Base-by-base conservation (phyloP, 495 filamentous ascomycete species). In the Xylaria castorea region DNA sequence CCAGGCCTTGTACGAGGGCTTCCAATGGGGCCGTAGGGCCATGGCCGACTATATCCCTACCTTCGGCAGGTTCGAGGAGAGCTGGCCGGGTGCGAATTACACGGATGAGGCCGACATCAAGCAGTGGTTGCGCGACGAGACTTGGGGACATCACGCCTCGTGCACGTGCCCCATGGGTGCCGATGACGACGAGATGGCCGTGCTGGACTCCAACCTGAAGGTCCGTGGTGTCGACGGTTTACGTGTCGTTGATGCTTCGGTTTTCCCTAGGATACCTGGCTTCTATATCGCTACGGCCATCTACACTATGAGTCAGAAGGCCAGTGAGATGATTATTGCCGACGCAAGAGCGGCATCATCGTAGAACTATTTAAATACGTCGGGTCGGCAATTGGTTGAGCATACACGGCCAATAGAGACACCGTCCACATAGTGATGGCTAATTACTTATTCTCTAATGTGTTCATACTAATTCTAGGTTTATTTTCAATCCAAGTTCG, bases 271-370 rank as follows among this genome's bases (percentile, higher is more conserved):
- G 73, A 88, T 89, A 60, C 89, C 88, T 14, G 89, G 90, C 0
- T 84, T 84, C 12, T 91, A 86, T 68, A 85, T 86, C 32, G 82
- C 79, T 0, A 69, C 87, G 18, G 81, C 87, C 0, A 89, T 88
- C 14, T 89, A 87, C 50, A 86, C 91, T 81, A 81, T 89, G 22
- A 87, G 83, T 36, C 89, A 92, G 81, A 91, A 91, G 81, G 90
- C 89, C 11, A 83, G 86, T 0, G 86, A 88, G 65, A 83, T 85
- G 9, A 87, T 89, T 53, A 72, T 86, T 36, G 67, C 66, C 25
- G 66, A 70, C n/a, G 67, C 67, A 27, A 44, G 44, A 0, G 48
- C 46, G 3, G 30, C 2, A 11, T 3, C 38, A 9, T 51, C n/a
- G 4, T 68, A 57, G 9, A 6, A 44, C 0, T 20, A n/a, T 20